phyloP scores from a whole-genome alignment of 1,284 basidiomycete species.

The Phellinidium pouzarii region DNA sequence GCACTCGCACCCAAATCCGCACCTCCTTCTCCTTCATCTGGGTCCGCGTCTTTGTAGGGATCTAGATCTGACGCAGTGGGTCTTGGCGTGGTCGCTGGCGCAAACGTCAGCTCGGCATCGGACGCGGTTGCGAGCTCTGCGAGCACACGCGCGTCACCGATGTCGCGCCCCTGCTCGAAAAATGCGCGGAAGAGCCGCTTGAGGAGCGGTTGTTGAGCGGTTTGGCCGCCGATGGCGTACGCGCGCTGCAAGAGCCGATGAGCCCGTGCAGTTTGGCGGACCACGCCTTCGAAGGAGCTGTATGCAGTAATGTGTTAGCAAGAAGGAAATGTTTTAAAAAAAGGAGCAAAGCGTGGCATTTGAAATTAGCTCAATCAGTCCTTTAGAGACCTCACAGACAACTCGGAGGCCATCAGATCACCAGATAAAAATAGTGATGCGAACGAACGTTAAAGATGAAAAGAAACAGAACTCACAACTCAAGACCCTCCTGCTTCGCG shows the following conservation, averaged over 20 bases:
- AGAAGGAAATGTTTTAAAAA: too few relatives aligned
- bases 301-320: background rate
- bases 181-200: slow-evolving; percentile 59
- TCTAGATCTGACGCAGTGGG: too few relatives aligned
- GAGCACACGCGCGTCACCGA: slow-evolving; percentile 52
- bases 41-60: too few relatives aligned
- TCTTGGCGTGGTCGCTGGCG: too few relatives aligned
- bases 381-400: too few relatives aligned
- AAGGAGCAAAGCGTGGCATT: background rate
- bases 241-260: slow-evolving; percentile 74
- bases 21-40: too few relatives aligned
- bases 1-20: too few relatives aligned
- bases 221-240: slow-evolving; percentile 57
- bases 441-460: background rate
- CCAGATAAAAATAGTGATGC: background rate
- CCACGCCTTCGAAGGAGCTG: slow-evolving; percentile 51
- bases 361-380: too few relatives aligned
- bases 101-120: background rate
- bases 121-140: slow-evolving; percentile 49
- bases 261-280: slow-evolving; percentile 60
- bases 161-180: slow-evolving; percentile 60
- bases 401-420: too few relatives aligned
- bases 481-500: slow-evolving; percentile 55
- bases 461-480: slow-evolving; percentile 44
- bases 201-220: slow-evolving; percentile 51